Percentiles rank a stretch among this genome's conserved stretches.
Evolutionary conservation across 2,329 filamentous ascomycete species (phyloP).

Genomic region (Trichoderma lentiforme): DNA sequence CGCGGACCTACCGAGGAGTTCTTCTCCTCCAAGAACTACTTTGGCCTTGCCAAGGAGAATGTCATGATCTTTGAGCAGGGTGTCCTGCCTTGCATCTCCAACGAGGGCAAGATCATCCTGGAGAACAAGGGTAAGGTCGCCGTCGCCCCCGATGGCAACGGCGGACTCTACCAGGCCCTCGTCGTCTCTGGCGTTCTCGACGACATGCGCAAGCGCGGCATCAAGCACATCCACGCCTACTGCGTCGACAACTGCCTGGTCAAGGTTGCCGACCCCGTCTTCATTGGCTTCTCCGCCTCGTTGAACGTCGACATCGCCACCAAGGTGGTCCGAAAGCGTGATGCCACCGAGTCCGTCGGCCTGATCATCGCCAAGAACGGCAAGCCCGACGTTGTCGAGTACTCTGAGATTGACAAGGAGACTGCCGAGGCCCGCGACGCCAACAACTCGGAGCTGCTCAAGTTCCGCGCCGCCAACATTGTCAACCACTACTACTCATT

Average conservation of each 20-base stretch:
- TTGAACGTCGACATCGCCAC: constrained; percentile 93
- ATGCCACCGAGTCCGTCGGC: constrained; percentile 92
- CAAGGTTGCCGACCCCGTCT: constrained; percentile 93
- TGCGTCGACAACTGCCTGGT: constrained; percentile 99
- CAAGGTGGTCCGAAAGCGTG: constrained; percentile 98
- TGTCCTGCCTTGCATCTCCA: constrained; percentile 92
- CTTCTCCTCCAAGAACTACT: constrained; percentile 86
- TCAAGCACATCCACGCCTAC: constrained; percentile 95
- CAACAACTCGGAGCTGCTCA: constrained; percentile 76
- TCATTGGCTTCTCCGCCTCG: constrained; percentile 87
- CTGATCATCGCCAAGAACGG: constrained; percentile 94
- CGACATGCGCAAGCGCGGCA: constrained; percentile 84
- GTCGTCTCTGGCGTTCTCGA: constrained; percentile 74
- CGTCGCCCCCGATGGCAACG: constrained; percentile 95
- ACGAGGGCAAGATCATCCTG: constrained; percentile 94
- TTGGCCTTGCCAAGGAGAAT: constrained; percentile 81
- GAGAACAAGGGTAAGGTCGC: constrained; percentile 88
- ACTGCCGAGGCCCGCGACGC: constrained; percentile 87
- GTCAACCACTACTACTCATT: constrained; percentile 99
- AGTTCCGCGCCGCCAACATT: constrained; percentile 97
- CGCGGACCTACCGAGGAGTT: constrained; percentile 88
- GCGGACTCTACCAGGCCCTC: constrained; percentile 91
- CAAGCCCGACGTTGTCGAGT: constrained; percentile 95
- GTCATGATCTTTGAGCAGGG: constrained; percentile 95
- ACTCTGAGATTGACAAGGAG: constrained; percentile 88